Conservation (phyloP, 1,139 yeast species). For the Torulaspora pretoriensis region DNA sequence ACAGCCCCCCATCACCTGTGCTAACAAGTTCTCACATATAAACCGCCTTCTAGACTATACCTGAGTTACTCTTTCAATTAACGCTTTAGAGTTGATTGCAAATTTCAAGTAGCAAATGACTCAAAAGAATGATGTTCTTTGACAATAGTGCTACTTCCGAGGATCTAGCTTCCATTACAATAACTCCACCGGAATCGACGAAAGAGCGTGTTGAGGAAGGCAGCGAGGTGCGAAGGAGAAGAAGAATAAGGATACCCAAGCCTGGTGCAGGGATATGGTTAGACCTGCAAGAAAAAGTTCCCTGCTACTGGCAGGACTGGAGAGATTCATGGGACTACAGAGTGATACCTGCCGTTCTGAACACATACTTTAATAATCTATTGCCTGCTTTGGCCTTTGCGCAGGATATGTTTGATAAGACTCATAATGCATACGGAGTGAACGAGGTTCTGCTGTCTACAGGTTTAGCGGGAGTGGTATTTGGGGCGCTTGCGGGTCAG, state of each 20-base stretch:
- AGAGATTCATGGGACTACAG: constrained; percentile 79
- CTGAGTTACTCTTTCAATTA: no score
- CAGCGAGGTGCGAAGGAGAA: constrained; percentile 2
- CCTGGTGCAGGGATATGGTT: constrained; percentile 35
- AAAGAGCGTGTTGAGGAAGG: neutral
- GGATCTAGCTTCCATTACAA: neutral
- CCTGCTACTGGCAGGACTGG: constrained; percentile 74
- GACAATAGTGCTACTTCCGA: neutral
- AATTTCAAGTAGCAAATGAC: neutral
- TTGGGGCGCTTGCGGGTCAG: constrained; percentile 83
- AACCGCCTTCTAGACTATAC: no score
- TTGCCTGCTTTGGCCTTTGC: constrained; percentile 96
- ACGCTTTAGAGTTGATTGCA: neutral
- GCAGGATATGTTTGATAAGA: constrained; percentile 92
- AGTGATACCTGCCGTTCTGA: constrained; percentile 80
- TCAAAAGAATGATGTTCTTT: neutral
- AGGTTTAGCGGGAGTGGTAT: constrained; percentile 84
- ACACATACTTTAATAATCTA: constrained; percentile 81
- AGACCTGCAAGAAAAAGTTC: constrained; percentile 41
- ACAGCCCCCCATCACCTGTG: no score
- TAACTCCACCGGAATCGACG: neutral
- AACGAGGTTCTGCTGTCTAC: constrained; percentile 82
- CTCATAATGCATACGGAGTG: constrained; percentile 81
- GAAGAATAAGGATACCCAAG: constrained; percentile 21
- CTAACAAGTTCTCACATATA: no score